phyloP scores from a whole-genome alignment of 1,139 yeast genomes.

The Suhomyces anneliseae region DNA sequence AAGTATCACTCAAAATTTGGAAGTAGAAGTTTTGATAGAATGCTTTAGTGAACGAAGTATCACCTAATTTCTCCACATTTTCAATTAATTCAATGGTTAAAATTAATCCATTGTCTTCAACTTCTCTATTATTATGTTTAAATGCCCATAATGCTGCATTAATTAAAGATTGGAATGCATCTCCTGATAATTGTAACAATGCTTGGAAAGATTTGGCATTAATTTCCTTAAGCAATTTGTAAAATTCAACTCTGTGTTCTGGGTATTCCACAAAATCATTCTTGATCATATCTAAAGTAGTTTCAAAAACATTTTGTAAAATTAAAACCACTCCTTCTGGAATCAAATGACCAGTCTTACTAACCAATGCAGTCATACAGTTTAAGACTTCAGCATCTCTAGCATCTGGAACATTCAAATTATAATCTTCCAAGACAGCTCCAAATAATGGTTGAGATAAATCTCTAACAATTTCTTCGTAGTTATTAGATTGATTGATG shows the following conservation, averaged over 20 bases:
- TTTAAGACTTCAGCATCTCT: conserved; percentile 96
- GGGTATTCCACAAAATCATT: conserved; percentile 96
- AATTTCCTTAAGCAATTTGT: conserved; percentile 83
- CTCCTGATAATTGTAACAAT: conserved; percentile 83
- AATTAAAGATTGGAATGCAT: conserved; percentile 85
- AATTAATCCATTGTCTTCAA: conserved; percentile 85
- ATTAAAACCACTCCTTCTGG: conserved; percentile 89
- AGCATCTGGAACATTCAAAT: conserved; percentile 88
- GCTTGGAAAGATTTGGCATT: conserved; percentile 85
- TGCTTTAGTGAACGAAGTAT: conserved; percentile 76
- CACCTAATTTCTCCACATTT: conserved; percentile 78
- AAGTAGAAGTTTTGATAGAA: conserved; percentile 88
- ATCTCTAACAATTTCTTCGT: conserved; percentile 81
- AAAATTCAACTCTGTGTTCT: conserved; percentile 95
- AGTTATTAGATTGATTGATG: conserved; percentile 80
- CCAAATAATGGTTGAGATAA: conserved; percentile 80
- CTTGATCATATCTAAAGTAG: conserved; percentile 93
- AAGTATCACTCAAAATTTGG: conserved; percentile 87
- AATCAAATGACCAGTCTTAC: conserved; percentile 82
- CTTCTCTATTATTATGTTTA: conserved; percentile 94
- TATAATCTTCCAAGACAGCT: conserved; percentile 89
- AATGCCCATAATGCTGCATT: conserved; percentile 98
- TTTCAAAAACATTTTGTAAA: conserved; percentile 88
- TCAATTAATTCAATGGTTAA: conserved; percentile 78
- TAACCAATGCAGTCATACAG: conserved; percentile 88